Conservation (phyloP, 75 land plant genomes). For the Chamaecyparis obtusa region DNA sequence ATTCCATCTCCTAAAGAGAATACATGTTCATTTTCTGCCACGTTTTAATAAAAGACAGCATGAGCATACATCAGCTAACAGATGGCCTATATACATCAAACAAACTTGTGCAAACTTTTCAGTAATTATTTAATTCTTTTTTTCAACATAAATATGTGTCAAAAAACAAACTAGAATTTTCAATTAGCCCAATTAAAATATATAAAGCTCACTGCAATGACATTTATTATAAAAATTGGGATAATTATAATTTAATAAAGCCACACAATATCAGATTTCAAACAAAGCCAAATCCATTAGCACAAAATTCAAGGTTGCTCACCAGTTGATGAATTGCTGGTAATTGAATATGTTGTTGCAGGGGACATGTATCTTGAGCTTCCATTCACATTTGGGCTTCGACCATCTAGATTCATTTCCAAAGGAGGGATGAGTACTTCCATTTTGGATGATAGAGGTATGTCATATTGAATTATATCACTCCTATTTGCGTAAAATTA, state of each 20-base stretch:
- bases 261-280: neutral
- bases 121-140: neutral
- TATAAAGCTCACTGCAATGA: neutral
- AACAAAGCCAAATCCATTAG: neutral
- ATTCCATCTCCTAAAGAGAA: neutral
- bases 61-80: neutral
- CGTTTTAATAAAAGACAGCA: neutral
- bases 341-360: conserved; percentile 49
- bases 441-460: conserved; percentile 3
- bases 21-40: neutral
- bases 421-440: conserved; percentile 4
- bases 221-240: neutral
- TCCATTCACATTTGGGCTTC: conserved; percentile 28
- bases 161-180: neutral
- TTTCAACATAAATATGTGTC: neutral
- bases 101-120: neutral
- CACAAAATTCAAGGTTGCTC: neutral
- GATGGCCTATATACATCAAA: neutral
- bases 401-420: conserved; percentile 12
- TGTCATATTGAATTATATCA: neutral
- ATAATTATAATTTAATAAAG: neutral
- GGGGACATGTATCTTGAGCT: conserved; percentile 45
- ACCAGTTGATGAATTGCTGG: conserved; percentile 58
- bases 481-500: too few species aligned
- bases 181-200: neutral